phyloP scores from a whole-genome alignment of 2,329 filamentous ascomycete species.

The Colletotrichum sp. region DNA sequence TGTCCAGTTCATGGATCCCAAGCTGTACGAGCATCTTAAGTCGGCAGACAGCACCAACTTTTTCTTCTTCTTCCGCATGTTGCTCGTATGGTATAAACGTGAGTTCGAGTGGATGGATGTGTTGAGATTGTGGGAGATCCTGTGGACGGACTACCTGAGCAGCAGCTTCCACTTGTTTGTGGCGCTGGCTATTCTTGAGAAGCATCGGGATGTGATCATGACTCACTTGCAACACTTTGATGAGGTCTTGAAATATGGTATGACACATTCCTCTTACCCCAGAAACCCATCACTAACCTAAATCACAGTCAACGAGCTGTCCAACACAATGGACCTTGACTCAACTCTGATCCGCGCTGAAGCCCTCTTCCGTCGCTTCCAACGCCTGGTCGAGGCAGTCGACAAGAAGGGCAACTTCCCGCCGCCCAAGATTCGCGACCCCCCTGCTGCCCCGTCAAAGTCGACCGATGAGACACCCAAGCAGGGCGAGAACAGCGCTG shows the following conservation, averaged over 20 bases:
- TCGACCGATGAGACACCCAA: neutral
- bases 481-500: slow-evolving; percentile 25
- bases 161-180: slow-evolving; percentile 95
- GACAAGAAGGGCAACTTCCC: slow-evolving; percentile 93
- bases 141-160: slow-evolving; percentile 93
- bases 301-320: slow-evolving; percentile 85
- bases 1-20: slow-evolving; percentile 95
- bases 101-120: slow-evolving; percentile 93
- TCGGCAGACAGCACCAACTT: slow-evolving; percentile 96
- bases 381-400: slow-evolving; percentile 85
- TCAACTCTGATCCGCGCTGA: slow-evolving; percentile 88
- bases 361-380: slow-evolving; percentile 84
- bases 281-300: slow-evolving; percentile 9
- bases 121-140: slow-evolving; percentile 84
- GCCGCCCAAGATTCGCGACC: slow-evolving; percentile 40
- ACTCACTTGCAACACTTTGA: slow-evolving; percentile 93
- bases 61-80: slow-evolving; percentile 99
- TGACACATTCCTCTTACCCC: slow-evolving; percentile 32
- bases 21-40: slow-evolving; percentile 89
- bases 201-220: slow-evolving; percentile 96
- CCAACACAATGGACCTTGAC: slow-evolving; percentile 88
- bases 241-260: slow-evolving; percentile 95
- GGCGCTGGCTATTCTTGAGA: slow-evolving; percentile 91
- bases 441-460: slow-evolving; percentile 12
- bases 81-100: slow-evolving; percentile 98